A percentile compares a stretch with the other conserved stretches of the same genome.
Conservation (phyloP, 345 rosid genomes). For the Durio zibethinus region DNA sequence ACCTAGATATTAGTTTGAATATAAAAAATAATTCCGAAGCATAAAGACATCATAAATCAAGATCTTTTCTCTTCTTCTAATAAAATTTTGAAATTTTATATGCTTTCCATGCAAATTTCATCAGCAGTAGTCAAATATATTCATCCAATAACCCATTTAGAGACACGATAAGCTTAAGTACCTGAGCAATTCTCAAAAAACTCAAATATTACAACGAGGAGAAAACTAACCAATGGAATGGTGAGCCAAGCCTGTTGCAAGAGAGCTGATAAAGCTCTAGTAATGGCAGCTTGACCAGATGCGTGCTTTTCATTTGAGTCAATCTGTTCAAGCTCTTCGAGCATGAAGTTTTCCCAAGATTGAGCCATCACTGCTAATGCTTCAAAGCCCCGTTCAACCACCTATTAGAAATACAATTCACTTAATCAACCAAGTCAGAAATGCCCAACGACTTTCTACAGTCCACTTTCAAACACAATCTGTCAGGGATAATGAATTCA, state of each 20-base stretch:
- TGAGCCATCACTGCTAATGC: slow-evolving; percentile 62
- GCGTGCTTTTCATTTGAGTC: slow-evolving; percentile 45
- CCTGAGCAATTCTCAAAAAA: background rate
- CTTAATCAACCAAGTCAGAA: background rate
- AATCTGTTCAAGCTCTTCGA: slow-evolving; percentile 45
- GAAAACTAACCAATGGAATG: slow-evolving; percentile 37
- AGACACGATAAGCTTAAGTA: background rate
- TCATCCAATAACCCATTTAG: background rate
- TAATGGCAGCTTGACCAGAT: slow-evolving; percentile 55
- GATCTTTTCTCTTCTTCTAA: background rate
- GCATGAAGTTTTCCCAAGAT: slow-evolving; percentile 60
- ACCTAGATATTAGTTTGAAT: background rate
- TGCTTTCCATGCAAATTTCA: background rate
- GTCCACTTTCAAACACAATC: background rate
- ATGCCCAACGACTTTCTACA: background rate
- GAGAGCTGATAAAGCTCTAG: slow-evolving; percentile 62
- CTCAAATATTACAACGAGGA: background rate
- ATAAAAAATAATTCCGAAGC: background rate
- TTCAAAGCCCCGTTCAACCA: slow-evolving; percentile 64
- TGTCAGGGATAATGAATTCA: background rate
- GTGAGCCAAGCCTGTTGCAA: slow-evolving; percentile 73
- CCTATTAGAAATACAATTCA: slow-evolving; percentile 39
- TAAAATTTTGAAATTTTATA: background rate
- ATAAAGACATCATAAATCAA: background rate
- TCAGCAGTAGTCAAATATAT: background rate